Evolutionary conservation across 2,329 filamentous ascomycete genomes (phyloP).

Genomic region (Thielaviopsis ethacetica): DNA sequence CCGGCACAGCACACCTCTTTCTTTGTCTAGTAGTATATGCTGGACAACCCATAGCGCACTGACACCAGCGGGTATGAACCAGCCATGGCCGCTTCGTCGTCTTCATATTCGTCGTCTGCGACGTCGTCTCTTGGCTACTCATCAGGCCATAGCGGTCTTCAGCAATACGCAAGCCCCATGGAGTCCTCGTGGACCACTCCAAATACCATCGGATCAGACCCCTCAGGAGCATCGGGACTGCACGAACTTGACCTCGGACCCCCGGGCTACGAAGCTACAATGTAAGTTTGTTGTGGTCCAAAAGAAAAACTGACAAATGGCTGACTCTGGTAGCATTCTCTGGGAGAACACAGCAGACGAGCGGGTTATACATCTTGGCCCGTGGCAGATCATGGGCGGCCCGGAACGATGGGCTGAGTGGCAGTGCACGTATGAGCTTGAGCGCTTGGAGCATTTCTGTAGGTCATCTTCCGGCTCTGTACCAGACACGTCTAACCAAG

Average conservation of each 20-base stretch:
- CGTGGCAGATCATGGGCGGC: conserved; percentile 32
- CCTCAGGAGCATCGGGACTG: conserved; percentile 23
- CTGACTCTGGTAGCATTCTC: conserved; percentile 24
- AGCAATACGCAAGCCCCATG: conserved; percentile 24
- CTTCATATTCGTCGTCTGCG: conserved; percentile 32
- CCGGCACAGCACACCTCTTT: not conserved
- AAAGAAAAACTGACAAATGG: too few species aligned
- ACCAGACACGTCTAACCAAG: not conserved
- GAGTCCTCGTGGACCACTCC: conserved; percentile 29
- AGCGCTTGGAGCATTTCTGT: conserved; percentile 35
- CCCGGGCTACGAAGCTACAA: conserved; percentile 37
- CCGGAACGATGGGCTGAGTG: conserved; percentile 33
- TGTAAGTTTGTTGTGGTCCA: conserved; percentile 23
- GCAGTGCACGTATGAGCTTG: conserved; percentile 36
- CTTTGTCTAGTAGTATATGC: not conserved
- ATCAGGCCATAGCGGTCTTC: conserved; percentile 23
- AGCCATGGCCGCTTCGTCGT: conserved; percentile 25
- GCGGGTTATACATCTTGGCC: conserved; percentile 34
- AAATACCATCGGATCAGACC: conserved; percentile 19
- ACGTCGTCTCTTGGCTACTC: conserved; percentile 28
- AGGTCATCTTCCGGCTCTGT: conserved; percentile 14
- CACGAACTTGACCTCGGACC: conserved; percentile 33
- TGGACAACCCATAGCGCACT: not conserved
- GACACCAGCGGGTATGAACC: not conserved
- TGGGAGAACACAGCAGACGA: conserved; percentile 33